Evolutionary conservation across 192 early-diverging fungal species (phyloP).

Genomic region (Coemansia sp.): DNA sequence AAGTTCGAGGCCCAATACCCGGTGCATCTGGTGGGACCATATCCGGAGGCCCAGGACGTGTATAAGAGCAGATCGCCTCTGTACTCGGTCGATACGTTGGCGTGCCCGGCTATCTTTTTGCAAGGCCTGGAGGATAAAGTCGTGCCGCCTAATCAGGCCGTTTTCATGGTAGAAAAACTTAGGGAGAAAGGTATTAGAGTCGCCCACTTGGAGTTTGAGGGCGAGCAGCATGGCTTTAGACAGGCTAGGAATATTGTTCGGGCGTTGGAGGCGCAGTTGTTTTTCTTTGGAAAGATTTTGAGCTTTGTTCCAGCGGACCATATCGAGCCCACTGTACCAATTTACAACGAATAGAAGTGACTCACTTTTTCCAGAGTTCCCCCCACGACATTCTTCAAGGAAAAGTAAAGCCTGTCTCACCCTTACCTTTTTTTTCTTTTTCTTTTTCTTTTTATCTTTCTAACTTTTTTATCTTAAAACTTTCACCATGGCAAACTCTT

Average conservation of each 20-base stretch:
- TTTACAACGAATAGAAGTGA: conserved; percentile 21
- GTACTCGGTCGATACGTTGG: conserved; percentile 60
- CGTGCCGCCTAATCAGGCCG: conserved; percentile 76
- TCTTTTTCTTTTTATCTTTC: conserved; percentile 9
- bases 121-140: conserved; percentile 76
- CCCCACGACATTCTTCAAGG: not conserved
- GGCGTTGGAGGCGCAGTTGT: conserved; percentile 64
- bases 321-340: conserved; percentile 36
- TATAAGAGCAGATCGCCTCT: conserved; percentile 70
- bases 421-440: not conserved
- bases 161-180: conserved; percentile 72
- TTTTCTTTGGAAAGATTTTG: conserved; percentile 70
- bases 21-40: conserved; percentile 63
- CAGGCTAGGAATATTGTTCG: conserved; percentile 66
- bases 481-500: conserved; percentile 19
- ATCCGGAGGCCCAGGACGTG: conserved; percentile 57
- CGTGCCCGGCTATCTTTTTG: conserved; percentile 69
- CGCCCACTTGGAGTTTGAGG: conserved; percentile 64
- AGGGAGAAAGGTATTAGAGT: conserved; percentile 61
- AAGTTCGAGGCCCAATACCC: conserved; percentile 75
- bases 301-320: conserved; percentile 61
- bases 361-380: not conserved
- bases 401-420: not conserved
- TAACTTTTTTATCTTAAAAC: not conserved
- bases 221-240: conserved; percentile 73